These are phyloP conservation scores for Microbotryum violaceum DNA, from an alignment of 1,284 basidiomycete species.

Conservation along the genomic window DNA sequence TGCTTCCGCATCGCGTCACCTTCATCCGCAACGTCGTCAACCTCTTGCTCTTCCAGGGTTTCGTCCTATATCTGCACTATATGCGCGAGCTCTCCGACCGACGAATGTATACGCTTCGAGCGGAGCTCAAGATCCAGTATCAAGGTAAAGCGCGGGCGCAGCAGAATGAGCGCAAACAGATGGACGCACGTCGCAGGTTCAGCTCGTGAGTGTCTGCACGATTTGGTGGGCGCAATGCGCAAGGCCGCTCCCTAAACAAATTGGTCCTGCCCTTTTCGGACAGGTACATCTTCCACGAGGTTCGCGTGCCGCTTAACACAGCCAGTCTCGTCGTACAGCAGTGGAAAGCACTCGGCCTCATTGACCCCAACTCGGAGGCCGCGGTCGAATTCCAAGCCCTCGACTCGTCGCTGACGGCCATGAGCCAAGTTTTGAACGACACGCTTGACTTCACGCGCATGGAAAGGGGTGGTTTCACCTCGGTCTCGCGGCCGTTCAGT, in stretches of 20 bases:
- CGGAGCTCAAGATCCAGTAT: slow-evolving; percentile 56
- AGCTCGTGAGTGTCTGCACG: not conserved
- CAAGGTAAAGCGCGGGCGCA: slow-evolving; percentile 73
- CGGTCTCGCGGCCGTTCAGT: slow-evolving; percentile 61
- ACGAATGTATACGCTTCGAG: slow-evolving; percentile 54
- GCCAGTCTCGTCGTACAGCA: slow-evolving; percentile 85
- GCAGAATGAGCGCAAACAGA: slow-evolving; percentile 54
- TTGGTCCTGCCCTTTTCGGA: not conserved
- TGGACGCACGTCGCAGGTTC: slow-evolving; percentile 10
- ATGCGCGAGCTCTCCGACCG: slow-evolving; percentile 50
- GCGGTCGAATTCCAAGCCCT: slow-evolving; percentile 73
- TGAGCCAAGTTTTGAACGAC: slow-evolving; percentile 66
- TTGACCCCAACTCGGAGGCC: slow-evolving; percentile 53
- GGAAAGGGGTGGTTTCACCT: slow-evolving; percentile 57
- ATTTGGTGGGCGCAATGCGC: slow-evolving; percentile 3
- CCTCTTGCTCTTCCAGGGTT: slow-evolving; percentile 55
- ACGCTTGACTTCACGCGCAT: slow-evolving; percentile 46
- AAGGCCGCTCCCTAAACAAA: slow-evolving; percentile 22
- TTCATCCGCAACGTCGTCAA: slow-evolving; percentile 41
- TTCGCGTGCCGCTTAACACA: slow-evolving; percentile 81
- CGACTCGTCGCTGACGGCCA: slow-evolving; percentile 75
- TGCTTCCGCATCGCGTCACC: slow-evolving; percentile 8
- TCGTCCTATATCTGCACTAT: slow-evolving; percentile 42
- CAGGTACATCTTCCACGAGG: slow-evolving; percentile 63
- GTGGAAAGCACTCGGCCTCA: slow-evolving; percentile 62